Conservation (phyloP, 768 basidiomycete genomes). For the Auriscalpium vulgare region DNA sequence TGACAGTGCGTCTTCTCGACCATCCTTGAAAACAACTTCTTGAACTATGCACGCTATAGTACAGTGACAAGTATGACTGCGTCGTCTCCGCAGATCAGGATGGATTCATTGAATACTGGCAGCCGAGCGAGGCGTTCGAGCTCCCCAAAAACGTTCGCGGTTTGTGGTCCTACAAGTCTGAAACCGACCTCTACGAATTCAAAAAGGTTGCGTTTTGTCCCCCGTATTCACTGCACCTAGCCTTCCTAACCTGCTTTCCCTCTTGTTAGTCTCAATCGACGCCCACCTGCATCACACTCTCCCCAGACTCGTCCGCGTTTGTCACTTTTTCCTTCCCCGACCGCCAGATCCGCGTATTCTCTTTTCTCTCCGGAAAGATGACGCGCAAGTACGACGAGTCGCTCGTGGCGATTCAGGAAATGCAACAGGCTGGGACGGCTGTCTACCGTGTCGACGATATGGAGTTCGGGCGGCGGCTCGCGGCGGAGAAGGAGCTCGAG, state of each 20-base stretch:
- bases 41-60: constrained; percentile 38
- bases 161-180: constrained; percentile 85
- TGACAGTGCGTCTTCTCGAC: constrained; percentile 42
- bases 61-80: constrained; percentile 82
- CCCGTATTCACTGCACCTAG: neutral
- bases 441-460: constrained; percentile 93
- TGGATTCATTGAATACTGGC: constrained; percentile 97
- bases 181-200: constrained; percentile 94
- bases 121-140: constrained; percentile 82
- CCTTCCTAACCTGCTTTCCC: neutral
- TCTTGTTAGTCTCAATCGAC: constrained; percentile 71
- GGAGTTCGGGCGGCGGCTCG: constrained; percentile 98
- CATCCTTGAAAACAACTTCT: neutral
- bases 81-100: constrained; percentile 92
- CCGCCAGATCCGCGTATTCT: constrained; percentile 90
- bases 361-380: constrained; percentile 83
- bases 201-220: constrained; percentile 63
- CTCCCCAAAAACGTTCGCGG: constrained; percentile 69
- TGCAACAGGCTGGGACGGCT: constrained; percentile 97
- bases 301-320: constrained; percentile 83
- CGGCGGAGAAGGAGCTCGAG: constrained; percentile 87
- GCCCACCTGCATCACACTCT: constrained; percentile 87
- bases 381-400: constrained; percentile 94
- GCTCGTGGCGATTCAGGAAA: constrained; percentile 86
- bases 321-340: constrained; percentile 91